A percentile compares a stretch with the other conserved stretches of the same genome.
Evolutionary conservation across 257 asterid genomes (phyloP).

Genomic region (Solanum chilense): DNA sequence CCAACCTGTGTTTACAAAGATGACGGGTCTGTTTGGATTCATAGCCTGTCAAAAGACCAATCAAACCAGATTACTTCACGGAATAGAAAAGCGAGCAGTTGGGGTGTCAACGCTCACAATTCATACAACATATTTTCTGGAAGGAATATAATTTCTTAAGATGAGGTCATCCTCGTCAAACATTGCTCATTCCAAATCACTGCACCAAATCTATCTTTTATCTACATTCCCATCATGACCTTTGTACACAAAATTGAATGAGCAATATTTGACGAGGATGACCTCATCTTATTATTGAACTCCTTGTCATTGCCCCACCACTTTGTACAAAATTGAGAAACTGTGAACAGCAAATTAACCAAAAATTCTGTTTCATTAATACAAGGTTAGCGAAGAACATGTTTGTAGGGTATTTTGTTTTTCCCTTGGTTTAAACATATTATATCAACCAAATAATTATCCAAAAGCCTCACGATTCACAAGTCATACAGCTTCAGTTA

Average conservation of each 20-base stretch:
- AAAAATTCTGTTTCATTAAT: background rate
- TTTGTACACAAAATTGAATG: background rate
- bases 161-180: background rate
- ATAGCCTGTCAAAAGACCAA: slow-evolving; percentile 42
- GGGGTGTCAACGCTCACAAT: background rate
- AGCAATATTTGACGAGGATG: no score
- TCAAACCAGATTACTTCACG: slow-evolving; percentile 3
- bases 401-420: background rate
- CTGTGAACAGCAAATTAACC: background rate
- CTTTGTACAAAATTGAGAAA: background rate
- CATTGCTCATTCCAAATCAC: background rate
- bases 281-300: background rate
- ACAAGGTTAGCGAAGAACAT: background rate
- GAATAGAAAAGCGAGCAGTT: background rate
- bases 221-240: background rate
- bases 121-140: background rate
- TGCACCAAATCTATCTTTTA: background rate
- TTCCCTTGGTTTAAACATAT: background rate
- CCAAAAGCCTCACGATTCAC: background rate
- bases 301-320: background rate
- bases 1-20: slow-evolving; percentile 85
- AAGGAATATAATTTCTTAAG: background rate
- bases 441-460: background rate
- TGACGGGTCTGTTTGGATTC: slow-evolving; percentile 62
- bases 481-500: background rate